phyloP scores from a whole-genome alignment of 306 rosid species.

The Casuarina cunninghamiana region DNA sequence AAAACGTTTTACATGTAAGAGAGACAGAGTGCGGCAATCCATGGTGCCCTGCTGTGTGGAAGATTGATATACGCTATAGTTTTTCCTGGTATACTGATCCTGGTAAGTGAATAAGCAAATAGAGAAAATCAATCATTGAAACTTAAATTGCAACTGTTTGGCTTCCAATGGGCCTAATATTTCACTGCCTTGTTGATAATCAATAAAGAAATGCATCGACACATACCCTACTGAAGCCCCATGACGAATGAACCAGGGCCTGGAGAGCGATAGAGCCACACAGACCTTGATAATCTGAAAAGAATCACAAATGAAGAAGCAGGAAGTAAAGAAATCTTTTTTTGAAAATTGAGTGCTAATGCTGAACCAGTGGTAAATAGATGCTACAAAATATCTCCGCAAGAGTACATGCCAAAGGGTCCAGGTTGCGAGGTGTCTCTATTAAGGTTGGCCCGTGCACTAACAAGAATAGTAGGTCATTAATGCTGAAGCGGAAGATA shows the following conservation, averaged over 20 bases:
- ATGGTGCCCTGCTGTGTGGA: background rate
- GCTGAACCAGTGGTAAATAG: conserved; percentile 28
- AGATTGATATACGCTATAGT: background rate
- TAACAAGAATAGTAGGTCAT: conserved; percentile 29
- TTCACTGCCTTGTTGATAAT: background rate
- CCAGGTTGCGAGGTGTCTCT: conserved; percentile 32
- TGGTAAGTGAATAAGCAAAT: background rate
- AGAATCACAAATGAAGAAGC: conserved; percentile 34
- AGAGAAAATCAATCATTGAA: background rate
- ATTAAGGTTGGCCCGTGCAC: conserved; percentile 41
- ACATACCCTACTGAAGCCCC: background rate
- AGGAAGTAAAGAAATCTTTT: background rate
- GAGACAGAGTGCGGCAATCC: conserved; percentile 1
- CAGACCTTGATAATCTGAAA: conserved; percentile 46
- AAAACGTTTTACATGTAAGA: background rate
- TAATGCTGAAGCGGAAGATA: conserved; percentile 33
- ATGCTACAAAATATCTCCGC: conserved; percentile 19
- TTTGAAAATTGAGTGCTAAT: conserved; percentile 3
- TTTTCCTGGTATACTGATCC: background rate
- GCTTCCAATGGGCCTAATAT: background rate
- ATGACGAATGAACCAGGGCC: conserved; percentile 32
- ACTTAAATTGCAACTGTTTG: background rate
- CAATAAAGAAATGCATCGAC: background rate
- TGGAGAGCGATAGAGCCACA: conserved; percentile 50
- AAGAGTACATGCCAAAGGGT: conserved; percentile 26